Evolutionary conservation across 2,329 filamentous ascomycete genomes (phyloP).

Genomic region (Pseudocercospora cruenta): DNA sequence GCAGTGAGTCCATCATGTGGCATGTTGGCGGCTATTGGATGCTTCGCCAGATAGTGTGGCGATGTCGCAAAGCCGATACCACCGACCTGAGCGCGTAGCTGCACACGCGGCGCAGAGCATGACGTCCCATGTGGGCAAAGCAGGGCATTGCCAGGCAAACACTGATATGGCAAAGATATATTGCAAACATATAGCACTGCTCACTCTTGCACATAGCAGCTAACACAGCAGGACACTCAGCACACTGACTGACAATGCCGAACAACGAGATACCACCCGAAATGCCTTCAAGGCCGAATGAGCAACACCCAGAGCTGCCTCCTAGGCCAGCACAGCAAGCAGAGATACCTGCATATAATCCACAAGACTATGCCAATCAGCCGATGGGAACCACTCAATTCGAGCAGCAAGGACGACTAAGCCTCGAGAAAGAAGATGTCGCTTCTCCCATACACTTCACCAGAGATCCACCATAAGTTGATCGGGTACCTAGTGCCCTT

Average conservation of each 20-base stretch:
- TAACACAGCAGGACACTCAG: neutral
- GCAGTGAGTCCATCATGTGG: neutral
- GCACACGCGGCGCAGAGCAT: neutral
- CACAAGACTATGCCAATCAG: constrained; percentile 19
- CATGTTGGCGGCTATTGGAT: neutral
- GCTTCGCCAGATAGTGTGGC: constrained; percentile 1
- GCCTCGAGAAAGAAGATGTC: constrained; percentile 21
- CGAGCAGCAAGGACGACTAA: constrained; percentile 13
- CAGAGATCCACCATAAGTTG: constrained; percentile 47
- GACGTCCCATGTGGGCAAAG: constrained; percentile 4
- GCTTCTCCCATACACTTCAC: constrained; percentile 44
- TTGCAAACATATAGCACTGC: neutral
- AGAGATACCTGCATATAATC: constrained; percentile 18
- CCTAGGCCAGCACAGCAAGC: constrained; percentile 8
- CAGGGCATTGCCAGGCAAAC: neutral
- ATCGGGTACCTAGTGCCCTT: constrained; percentile 51
- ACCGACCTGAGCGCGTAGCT: neutral
- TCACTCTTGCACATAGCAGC: neutral
- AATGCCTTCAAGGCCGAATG: constrained; percentile 19
- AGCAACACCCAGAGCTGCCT: constrained; percentile 13
- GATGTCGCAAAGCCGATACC: neutral
- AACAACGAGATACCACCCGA: constrained; percentile 9
- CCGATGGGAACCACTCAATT: constrained; percentile 13
- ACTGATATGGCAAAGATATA: neutral
- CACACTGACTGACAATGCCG: neutral